Evolutionary conservation across 2,329 filamentous ascomycete species (phyloP).

Genomic region (Clonostachys solani): DNA sequence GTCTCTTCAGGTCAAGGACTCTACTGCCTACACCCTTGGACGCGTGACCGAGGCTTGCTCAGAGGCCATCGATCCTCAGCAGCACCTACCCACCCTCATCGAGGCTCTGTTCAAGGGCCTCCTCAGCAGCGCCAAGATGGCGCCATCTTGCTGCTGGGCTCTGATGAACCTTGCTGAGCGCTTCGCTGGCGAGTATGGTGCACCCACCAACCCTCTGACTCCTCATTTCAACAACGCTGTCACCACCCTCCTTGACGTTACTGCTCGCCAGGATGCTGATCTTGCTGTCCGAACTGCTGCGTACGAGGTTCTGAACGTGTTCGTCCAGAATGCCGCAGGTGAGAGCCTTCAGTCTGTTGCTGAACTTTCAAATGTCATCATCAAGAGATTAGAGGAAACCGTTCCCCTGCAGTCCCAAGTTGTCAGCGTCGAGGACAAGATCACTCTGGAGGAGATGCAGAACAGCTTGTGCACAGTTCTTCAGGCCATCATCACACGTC

Average conservation of each 20-base stretch:
- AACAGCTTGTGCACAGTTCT: conserved; percentile 90
- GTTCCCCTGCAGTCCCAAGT: conserved; percentile 87
- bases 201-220: conserved; percentile 75
- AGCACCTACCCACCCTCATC: conserved; percentile 82
- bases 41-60: conserved; percentile 94
- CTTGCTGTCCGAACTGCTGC: conserved; percentile 89
- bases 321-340: conserved; percentile 84
- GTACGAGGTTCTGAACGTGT: conserved; percentile 94
- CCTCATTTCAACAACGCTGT: conserved; percentile 93
- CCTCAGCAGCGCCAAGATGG: conserved; percentile 92
- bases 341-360: conserved; percentile 81
- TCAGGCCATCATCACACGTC: conserved; percentile 83
- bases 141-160: conserved; percentile 97
- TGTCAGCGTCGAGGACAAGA: conserved; percentile 93
- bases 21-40: conserved; percentile 90
- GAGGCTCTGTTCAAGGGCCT: conserved; percentile 86
- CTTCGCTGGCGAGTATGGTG: conserved; percentile 83
- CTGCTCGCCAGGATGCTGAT: conserved; percentile 77
- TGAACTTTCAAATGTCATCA: conserved; percentile 78
- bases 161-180: conserved; percentile 97
- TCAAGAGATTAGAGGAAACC: conserved; percentile 88
- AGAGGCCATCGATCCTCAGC: conserved; percentile 80
- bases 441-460: conserved; percentile 96
- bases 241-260: conserved; percentile 78
- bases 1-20: conserved; percentile 89